These are phyloP conservation scores for Beta vulgaris DNA, from an alignment of 148 eudicot genomes.

Conservation along the genomic window DNA sequence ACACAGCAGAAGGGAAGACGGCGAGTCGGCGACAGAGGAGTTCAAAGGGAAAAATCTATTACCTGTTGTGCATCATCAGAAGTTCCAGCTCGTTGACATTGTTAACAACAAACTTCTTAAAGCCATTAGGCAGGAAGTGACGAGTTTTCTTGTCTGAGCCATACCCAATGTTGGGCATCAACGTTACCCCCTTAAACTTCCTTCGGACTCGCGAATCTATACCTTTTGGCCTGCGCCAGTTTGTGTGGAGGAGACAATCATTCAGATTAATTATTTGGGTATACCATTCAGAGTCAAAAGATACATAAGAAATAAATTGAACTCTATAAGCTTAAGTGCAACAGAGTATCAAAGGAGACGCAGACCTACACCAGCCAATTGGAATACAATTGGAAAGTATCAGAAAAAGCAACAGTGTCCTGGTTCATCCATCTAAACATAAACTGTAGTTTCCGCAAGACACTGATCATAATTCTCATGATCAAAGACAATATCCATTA, in stretches of 20 bases:
- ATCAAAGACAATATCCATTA: no score
- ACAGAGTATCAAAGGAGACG: no score
- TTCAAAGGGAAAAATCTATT: background rate
- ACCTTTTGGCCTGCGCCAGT: constrained; percentile 65
- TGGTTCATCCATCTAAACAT: no score
- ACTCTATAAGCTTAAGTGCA: background rate
- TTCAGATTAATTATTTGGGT: no score
- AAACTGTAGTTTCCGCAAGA: no score
- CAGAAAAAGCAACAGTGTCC: no score
- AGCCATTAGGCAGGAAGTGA: constrained; percentile 57
- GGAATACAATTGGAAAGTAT: no score
- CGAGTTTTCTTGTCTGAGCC: constrained; percentile 64
- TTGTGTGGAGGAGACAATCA: constrained; percentile 25
- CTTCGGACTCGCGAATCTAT: constrained; percentile 58
- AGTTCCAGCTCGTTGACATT: constrained; percentile 44
- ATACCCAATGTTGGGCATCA: constrained; percentile 59
- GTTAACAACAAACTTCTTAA: constrained; percentile 61
- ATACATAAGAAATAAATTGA: background rate
- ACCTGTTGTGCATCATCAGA: constrained; percentile 66
- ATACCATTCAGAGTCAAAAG: no score
- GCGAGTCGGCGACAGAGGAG: no score
- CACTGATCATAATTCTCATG: no score
- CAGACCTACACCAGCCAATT: no score
- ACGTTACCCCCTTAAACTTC: constrained; percentile 50
- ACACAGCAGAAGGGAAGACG: background rate